Conservation (phyloP, 2,329 filamentous ascomycete genomes). For the Dactylellina cionopaga region DNA sequence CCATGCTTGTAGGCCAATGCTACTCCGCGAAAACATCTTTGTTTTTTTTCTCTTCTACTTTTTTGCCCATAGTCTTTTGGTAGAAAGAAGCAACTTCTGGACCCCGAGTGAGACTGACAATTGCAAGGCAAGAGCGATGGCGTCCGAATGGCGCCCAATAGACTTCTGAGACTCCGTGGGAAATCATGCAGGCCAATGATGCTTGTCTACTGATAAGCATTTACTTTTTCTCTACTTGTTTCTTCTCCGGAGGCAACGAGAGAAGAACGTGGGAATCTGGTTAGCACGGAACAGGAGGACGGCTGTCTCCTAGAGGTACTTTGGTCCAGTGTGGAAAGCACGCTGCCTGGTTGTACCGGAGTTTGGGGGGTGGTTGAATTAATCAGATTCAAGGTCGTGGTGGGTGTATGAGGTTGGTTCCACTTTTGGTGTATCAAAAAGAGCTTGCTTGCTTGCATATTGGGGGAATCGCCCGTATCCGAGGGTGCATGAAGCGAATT, state of each 20-base stretch:
- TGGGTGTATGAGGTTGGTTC: too few relatives aligned
- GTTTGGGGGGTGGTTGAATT: conserved; percentile 11
- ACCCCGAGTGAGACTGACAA: conserved; percentile 13
- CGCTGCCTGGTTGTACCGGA: conserved; percentile 22
- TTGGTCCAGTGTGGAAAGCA: conserved; percentile 1
- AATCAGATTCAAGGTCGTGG: background rate
- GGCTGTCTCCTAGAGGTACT: conserved; percentile 29
- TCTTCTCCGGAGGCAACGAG: conserved; percentile 24
- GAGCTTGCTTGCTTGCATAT: background rate
- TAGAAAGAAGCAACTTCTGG: conserved; percentile 17
- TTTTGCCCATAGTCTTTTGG: conserved; percentile 8
- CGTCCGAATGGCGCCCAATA: conserved; percentile 27
- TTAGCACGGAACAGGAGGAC: conserved; percentile 42
- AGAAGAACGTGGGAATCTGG: conserved; percentile 40
- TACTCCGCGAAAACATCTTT: conserved; percentile 12
- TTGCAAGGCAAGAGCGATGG: conserved; percentile 17
- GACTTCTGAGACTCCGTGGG: conserved; percentile 2
- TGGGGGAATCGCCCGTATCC: conserved; percentile 49
- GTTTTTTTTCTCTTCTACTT: conserved; percentile 21
- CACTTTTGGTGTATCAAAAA: background rate
- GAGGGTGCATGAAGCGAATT: conserved; percentile 21
- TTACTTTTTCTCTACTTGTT: conserved; percentile 8
- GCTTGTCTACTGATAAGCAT: conserved; percentile 51
- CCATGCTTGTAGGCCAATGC: conserved; percentile 12
- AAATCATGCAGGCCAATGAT: conserved; percentile 48